Base-by-base conservation (phyloP, 1,284 basidiomycete genomes). In the Fomitopsis schrenkii region DNA sequence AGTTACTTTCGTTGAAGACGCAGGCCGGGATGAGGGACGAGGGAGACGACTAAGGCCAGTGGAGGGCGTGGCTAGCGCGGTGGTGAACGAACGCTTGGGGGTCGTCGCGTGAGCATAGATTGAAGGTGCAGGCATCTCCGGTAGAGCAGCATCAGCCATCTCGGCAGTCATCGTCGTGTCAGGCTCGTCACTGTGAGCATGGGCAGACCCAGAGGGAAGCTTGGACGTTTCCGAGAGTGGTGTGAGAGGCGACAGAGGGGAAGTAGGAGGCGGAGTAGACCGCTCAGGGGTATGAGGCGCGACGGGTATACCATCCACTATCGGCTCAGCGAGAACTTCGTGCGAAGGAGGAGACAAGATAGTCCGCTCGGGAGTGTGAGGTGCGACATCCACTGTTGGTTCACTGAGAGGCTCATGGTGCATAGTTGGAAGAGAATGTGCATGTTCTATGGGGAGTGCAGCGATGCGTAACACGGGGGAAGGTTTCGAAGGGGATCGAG, bases 191-290 rank as follows among this genome's bases (percentile, higher is more conserved):
- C 28, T 33, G n/a, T 30, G n/a, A 17, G 48, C 12, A 14, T 33
- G 28, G 5, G 28, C 10, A 19, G 58, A 9, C 5, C 26, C 22
- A 52, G 36, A 22, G 19, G 19, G 36, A 19, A 48, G 40, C 15
- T 14, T 22, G 4, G 58, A n/a, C 15, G 40, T n/a, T 9, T 40
- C 38, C 6, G 58, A 35, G 28, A 59, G 52, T 14, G 58, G 58
- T 3, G 58, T 59, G 17, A 59, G 58, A 38, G 58, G 58, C 3
- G 58, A 55, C 12, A 59, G 58, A 9, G 58, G 58, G 3, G 52
- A 54, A 35, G 35, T 38, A 5, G 36, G 35, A 14, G 58, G 50
- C 2, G 44, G 19, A 5, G 42, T 15, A 2, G 56, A 3, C 33
- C 17, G 40, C 12, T 33, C 15, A 0, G 56, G 33, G 12, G 42